These are phyloP conservation scores for Bacterosira constricta DNA, from an alignment of 108 stramenopile genomes.

Conservation along the genomic window DNA sequence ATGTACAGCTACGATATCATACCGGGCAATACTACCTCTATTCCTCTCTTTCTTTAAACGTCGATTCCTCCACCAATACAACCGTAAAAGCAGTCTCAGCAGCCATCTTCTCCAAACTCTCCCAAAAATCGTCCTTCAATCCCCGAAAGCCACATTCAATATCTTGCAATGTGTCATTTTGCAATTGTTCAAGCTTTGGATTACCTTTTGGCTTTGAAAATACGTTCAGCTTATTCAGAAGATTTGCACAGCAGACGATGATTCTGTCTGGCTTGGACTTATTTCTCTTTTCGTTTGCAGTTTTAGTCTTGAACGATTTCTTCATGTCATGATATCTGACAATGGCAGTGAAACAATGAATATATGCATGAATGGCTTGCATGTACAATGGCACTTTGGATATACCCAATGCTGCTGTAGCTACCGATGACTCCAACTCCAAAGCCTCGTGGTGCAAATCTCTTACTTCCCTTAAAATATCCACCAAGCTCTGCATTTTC, in stretches of 20 bases:
- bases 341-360: slow-evolving; percentile 29
- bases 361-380: slow-evolving; percentile 24
- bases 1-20: background rate
- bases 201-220: slow-evolving; percentile 8
- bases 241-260: background rate
- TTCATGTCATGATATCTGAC: slow-evolving; percentile 25
- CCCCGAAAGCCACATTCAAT: slow-evolving; percentile 12
- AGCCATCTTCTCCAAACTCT: slow-evolving; percentile 11
- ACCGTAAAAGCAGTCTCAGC: slow-evolving; percentile 21
- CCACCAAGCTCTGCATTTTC: slow-evolving; percentile 11
- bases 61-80: background rate
- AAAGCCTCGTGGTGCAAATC: slow-evolving; percentile 11
- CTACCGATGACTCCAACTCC: background rate
- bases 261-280: background rate
- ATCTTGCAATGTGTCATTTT: slow-evolving; percentile 9
- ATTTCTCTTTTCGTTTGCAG: background rate
- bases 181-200: slow-evolving; percentile 8
- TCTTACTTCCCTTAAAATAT: slow-evolving; percentile 17
- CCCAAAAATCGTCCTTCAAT: slow-evolving; percentile 14
- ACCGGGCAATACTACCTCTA: background rate
- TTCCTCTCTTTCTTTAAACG: background rate
- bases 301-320: background rate
- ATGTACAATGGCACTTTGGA: slow-evolving; percentile 5
- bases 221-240: slow-evolving; percentile 2
- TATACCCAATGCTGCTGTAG: background rate